Conservation (phyloP, 371 early-diverging fungal species). For the Cladochytrium tenue region DNA sequence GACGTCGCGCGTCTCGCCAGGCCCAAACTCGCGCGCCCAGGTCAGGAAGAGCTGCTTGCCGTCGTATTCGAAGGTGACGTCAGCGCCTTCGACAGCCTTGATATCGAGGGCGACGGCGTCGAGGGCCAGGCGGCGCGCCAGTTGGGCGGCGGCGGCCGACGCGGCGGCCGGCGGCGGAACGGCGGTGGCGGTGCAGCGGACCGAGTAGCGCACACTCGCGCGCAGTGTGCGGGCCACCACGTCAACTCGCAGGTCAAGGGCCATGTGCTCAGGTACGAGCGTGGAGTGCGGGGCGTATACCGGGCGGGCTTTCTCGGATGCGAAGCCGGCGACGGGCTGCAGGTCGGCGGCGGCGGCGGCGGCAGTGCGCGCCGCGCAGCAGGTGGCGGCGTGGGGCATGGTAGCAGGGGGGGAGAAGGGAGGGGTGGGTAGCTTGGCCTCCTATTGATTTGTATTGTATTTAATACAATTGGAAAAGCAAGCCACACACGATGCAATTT, state of each 20-base stretch:
- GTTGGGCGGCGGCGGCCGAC: neutral
- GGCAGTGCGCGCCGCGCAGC: no score
- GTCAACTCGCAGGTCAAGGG: neutral
- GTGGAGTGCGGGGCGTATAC: neutral
- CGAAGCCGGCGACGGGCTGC: neutral
- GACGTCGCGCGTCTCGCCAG: neutral
- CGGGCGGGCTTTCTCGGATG: neutral
- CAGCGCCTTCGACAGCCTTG: neutral
- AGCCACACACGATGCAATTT: no score
- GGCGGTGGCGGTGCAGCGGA: neutral
- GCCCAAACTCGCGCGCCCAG: neutral
- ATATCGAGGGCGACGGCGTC: neutral
- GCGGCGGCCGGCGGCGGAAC: neutral
- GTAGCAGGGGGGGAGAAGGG: no score
- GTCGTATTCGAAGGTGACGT: neutral
- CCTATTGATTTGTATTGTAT: no score
- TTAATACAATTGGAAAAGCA: no score
- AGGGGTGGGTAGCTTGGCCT: no score
- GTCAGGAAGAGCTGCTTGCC: neutral
- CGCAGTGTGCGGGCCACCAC: neutral
- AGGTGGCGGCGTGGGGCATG: no score
- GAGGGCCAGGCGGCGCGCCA: neutral
- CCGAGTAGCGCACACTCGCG: neutral
- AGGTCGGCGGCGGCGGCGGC: neutral
- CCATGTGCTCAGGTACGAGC: neutral